Evolutionary conservation across 164 flowering plant genomes (phyloP).

Genomic region (Sedum album): DNA sequence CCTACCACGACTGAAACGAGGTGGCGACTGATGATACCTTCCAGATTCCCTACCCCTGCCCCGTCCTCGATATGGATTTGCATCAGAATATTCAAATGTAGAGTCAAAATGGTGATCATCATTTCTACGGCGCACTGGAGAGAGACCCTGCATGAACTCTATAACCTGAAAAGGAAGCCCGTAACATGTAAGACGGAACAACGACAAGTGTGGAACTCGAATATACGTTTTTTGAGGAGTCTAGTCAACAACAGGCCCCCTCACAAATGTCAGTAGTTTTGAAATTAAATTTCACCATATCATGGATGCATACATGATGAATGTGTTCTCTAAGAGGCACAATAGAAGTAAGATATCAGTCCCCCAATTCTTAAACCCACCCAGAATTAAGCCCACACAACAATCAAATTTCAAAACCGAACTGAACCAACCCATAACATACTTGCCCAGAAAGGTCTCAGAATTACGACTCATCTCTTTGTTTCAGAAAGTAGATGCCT

Average conservation of each 20-base stretch:
- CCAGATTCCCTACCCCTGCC: slow-evolving; percentile 58
- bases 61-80: slow-evolving; percentile 45
- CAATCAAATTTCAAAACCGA: not conserved
- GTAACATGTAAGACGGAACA: slow-evolving; percentile 22
- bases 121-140: slow-evolving; percentile 64
- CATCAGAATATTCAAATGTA: slow-evolving; percentile 40
- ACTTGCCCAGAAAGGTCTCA: not conserved
- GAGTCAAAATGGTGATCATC: slow-evolving; percentile 44
- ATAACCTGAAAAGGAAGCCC: slow-evolving; percentile 64
- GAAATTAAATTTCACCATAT: not conserved
- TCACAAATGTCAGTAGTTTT: not conserved
- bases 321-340: not conserved
- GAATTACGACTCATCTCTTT: not conserved
- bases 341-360: not conserved
- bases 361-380: not conserved
- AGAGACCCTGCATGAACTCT: slow-evolving; percentile 74
- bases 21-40: slow-evolving; percentile 60
- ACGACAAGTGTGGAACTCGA: slow-evolving; percentile 3
- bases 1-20: slow-evolving; percentile 65
- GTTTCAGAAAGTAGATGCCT: not conserved
- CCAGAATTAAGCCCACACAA: not conserved
- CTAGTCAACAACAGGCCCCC: not conserved
- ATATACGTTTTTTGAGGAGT: slow-evolving; percentile 11
- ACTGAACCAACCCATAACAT: not conserved
- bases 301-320: not conserved